Evolutionary conservation across 176 grass and related monocot genomes (phyloP).

Genomic region (Rhynchospora breviuscula): DNA sequence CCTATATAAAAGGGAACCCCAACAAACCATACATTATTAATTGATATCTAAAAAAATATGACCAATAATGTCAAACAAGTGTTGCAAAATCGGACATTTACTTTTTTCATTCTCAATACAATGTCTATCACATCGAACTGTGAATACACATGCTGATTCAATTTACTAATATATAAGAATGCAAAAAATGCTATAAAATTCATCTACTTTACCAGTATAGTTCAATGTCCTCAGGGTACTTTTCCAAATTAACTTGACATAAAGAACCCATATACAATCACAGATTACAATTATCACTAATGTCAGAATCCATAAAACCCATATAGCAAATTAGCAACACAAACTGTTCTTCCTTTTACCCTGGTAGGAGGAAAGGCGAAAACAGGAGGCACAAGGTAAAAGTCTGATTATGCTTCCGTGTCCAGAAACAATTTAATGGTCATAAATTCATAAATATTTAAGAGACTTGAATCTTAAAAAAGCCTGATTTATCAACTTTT

Average conservation of each 20-base stretch:
- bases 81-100: background rate
- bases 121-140: background rate
- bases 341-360: background rate
- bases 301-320: background rate
- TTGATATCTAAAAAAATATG: background rate
- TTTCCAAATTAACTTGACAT: background rate
- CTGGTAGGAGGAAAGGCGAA: background rate
- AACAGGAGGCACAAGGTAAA: background rate
- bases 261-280: background rate
- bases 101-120: background rate
- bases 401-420: background rate
- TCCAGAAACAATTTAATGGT: background rate
- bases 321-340: background rate
- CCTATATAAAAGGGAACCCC: slow-evolving; percentile 35
- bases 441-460: background rate
- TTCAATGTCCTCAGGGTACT: background rate
- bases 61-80: background rate
- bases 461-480: background rate
- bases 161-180: background rate
- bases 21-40: background rate
- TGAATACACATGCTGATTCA: background rate
- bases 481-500: background rate
- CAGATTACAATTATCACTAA: background rate
- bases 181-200: background rate
- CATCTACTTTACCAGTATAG: background rate